Evolutionary conservation across 305 asterid genomes (phyloP).

Genomic region (Rubia peregrina): DNA sequence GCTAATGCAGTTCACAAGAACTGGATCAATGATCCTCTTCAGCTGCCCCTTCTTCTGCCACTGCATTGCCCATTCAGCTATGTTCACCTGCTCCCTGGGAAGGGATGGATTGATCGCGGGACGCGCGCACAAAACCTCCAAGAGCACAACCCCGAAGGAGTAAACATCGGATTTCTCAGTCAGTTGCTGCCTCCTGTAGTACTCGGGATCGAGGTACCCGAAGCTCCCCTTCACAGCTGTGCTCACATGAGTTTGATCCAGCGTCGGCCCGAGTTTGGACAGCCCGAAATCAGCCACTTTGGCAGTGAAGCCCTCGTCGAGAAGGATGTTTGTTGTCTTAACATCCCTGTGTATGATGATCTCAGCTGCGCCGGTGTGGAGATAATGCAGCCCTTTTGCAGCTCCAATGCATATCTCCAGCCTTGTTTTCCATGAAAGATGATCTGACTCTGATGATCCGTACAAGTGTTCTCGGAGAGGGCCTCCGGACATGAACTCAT

Average conservation of each 20-base stretch:
- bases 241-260: constrained; percentile 63
- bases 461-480: constrained; percentile 54
- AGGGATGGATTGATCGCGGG: constrained; percentile 30
- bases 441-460: constrained; percentile 35
- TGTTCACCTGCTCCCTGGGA: constrained; percentile 30
- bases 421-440: constrained; percentile 49
- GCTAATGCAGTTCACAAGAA: constrained; percentile 15
- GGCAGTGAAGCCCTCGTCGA: constrained; percentile 45
- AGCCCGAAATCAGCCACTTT: constrained; percentile 64
- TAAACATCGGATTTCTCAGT: constrained; percentile 33
- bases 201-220: constrained; percentile 56
- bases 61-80: constrained; percentile 31
- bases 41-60: constrained; percentile 30
- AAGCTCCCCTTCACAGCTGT: constrained; percentile 76
- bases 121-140: constrained; percentile 29
- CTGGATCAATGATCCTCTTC: constrained; percentile 24
- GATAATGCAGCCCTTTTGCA: constrained; percentile 57
- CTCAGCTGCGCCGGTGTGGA: constrained; percentile 54
- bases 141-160: constrained; percentile 30
- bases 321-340: constrained; percentile 46
- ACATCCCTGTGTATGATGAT: constrained; percentile 63
- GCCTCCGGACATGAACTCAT: constrained; percentile 55
- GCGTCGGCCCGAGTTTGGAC: constrained; percentile 41
- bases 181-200: constrained; percentile 32
- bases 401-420: constrained; percentile 63